Evolutionary conservation across 2,329 filamentous ascomycete species (phyloP).

Genomic region (Dactylellina drechsleri): DNA sequence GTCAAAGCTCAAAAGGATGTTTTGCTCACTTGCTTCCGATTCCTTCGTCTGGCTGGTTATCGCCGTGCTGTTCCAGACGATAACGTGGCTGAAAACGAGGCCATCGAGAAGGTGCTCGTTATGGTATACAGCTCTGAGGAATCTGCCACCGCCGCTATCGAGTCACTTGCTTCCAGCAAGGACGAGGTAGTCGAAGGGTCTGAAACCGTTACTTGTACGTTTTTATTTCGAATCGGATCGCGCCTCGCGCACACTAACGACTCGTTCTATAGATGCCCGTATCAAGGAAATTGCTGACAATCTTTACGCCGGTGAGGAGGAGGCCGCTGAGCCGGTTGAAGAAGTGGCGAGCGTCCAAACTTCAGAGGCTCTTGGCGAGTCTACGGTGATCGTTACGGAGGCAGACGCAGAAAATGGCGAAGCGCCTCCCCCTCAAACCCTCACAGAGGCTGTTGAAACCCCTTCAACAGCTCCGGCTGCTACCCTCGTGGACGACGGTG

Average conservation of each 20-base stretch:
- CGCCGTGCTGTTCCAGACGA: conserved; percentile 74
- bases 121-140: conserved; percentile 82
- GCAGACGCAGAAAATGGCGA: conserved; percentile 55
- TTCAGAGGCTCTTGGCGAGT: conserved; percentile 55
- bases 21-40: conserved; percentile 78
- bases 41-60: conserved; percentile 80
- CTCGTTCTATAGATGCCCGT: conserved; percentile 66
- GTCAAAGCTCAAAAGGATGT: conserved; percentile 67
- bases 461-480: conserved; percentile 22
- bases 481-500: conserved; percentile 44
- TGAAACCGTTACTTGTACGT: conserved; percentile 75
- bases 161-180: conserved; percentile 79
- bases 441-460: conserved; percentile 22
- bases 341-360: conserved; percentile 60
- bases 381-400: conserved; percentile 60
- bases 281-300: conserved; percentile 65
- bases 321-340: conserved; percentile 63
- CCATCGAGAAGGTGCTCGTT: conserved; percentile 81
- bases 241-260: background rate
- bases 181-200: conserved; percentile 74
- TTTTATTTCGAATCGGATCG: background rate
- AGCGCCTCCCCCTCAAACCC: conserved; percentile 31
- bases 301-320: conserved; percentile 34
- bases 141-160: conserved; percentile 76
- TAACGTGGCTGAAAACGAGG: conserved; percentile 77